Percentiles rank a stretch among this genome's conserved stretches.
These are phyloP conservation scores for Diaporthe sp. DNA, from an alignment of 2,329 filamentous ascomycete genomes.

Conservation along the genomic window DNA sequence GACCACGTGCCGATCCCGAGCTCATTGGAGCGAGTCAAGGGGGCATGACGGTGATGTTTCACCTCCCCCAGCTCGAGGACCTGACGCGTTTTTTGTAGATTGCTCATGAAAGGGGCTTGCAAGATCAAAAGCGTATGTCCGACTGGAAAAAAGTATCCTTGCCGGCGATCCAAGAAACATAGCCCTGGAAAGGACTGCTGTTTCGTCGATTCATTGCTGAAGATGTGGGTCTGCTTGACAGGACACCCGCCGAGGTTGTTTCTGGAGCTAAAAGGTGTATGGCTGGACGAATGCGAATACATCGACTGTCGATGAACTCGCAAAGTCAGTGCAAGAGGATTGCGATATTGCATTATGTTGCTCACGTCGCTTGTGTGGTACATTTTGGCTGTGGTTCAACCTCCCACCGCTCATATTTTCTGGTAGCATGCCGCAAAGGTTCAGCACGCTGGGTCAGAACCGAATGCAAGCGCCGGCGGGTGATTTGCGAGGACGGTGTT, in stretches of 20 bases:
- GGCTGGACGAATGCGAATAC: neutral
- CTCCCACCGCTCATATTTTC: neutral
- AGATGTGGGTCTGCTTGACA: neutral
- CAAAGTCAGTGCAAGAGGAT: neutral
- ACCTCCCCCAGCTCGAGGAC: neutral
- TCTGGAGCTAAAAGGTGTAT: neutral
- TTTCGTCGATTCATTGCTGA: conserved; percentile 1
- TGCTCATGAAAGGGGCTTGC: neutral
- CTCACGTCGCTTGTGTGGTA: too few relatives aligned
- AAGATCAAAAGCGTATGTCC: too few relatives aligned
- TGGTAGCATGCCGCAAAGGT: neutral
- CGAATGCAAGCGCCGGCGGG: conserved; percentile 1
- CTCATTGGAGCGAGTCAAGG: neutral
- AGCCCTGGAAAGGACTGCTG: neutral
- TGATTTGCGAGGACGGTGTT: neutral
- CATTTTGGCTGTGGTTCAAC: neutral
- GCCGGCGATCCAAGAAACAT: conserved; percentile 3
- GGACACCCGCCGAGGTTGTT: neutral
- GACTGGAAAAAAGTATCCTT: neutral
- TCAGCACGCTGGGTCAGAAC: neutral
- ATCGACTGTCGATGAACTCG: neutral
- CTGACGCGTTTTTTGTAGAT: conserved; percentile 9
- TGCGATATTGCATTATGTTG: neutral
- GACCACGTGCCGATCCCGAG: neutral
- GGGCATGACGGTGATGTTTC: neutral